A percentile compares a stretch with the other conserved stretches of the same genome.
Evolutionary conservation across 306 rosid genomes (phyloP).

Genomic region (Urtica urens): DNA sequence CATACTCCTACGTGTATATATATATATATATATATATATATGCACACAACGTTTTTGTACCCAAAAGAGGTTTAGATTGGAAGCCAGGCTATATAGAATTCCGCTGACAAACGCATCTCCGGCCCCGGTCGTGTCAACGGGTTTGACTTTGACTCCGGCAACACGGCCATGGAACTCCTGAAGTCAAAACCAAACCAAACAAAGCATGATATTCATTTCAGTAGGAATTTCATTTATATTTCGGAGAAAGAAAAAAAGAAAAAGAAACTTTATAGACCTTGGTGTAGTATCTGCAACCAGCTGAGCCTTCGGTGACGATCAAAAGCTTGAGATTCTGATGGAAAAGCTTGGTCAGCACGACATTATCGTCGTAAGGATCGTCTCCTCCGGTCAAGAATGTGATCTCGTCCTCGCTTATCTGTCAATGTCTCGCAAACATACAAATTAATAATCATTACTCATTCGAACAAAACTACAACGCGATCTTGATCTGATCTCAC

Average conservation of each 20-base stretch:
- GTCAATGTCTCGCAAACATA: slow-evolving; percentile 20
- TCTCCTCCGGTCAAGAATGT: slow-evolving; percentile 62
- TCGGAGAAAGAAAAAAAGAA: too few relatives aligned
- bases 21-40: too few relatives aligned
- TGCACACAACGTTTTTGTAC: too few relatives aligned
- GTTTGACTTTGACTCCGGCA: slow-evolving; percentile 51
- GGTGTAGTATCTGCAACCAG: slow-evolving; percentile 75
- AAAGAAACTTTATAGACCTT: slow-evolving; percentile 17
- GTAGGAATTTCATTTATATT: neutral
- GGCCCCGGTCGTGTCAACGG: slow-evolving; percentile 92
- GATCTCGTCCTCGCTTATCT: slow-evolving; percentile 77
- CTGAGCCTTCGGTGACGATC: slow-evolving; percentile 63
- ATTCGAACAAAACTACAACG: neutral
- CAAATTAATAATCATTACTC: neutral
- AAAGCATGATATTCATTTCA: slow-evolving; percentile 6
- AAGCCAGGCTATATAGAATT: slow-evolving; percentile 49
- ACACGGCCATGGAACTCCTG: slow-evolving; percentile 80
- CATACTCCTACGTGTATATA: too few relatives aligned
- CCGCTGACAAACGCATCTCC: slow-evolving; percentile 96
- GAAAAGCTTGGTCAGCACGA: slow-evolving; percentile 58
- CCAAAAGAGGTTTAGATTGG: slow-evolving; percentile 45
- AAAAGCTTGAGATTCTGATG: slow-evolving; percentile 63
- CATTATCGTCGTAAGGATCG: slow-evolving; percentile 57
- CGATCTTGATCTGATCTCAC: neutral
- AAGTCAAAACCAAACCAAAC: too few relatives aligned